phyloP scores from a whole-genome alignment of 768 basidiomycete species.

The Boletellus ananas region DNA sequence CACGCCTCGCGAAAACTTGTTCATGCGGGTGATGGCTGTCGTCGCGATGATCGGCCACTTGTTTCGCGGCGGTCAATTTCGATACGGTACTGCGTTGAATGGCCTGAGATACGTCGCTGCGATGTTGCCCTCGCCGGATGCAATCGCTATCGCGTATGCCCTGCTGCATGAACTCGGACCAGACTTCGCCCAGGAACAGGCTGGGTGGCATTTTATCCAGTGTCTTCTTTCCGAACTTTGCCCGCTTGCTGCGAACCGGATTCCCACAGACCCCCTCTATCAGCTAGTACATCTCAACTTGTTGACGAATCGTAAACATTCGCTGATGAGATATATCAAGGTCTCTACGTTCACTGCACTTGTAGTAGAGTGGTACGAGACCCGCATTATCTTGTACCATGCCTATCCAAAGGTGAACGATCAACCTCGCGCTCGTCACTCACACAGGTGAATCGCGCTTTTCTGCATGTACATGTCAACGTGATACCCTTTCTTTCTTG shows the following conservation, averaged over 20 bases:
- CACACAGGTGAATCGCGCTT: background rate
- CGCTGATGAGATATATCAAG: constrained; percentile 8
- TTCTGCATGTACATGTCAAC: background rate
- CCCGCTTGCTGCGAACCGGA: constrained; percentile 1
- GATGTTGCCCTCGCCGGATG: constrained; percentile 17
- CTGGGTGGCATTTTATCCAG: constrained; percentile 13
- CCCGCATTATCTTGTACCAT: constrained; percentile 4
- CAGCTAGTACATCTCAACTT: constrained; percentile 12
- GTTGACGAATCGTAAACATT: background rate
- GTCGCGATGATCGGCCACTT: constrained; percentile 15
- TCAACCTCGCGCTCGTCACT: background rate
- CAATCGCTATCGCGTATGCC: constrained; percentile 11
- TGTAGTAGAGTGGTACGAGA: constrained; percentile 6
- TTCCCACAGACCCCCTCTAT: constrained; percentile 11
- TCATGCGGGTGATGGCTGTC: constrained; percentile 13
- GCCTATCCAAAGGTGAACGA: background rate
- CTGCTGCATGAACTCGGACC: constrained; percentile 18
- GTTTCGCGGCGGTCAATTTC: constrained; percentile 12
- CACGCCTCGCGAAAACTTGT: constrained; percentile 6
- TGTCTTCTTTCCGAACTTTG: constrained; percentile 8
- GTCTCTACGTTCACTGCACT: constrained; percentile 10
- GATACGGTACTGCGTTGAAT: constrained; percentile 1
- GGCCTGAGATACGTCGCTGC: constrained; percentile 9
- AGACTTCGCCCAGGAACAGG: constrained; percentile 6
- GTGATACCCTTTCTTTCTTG: constrained; percentile 5